A percentile compares a stretch with the other conserved stretches of the same genome.
phyloP scores from a whole-genome alignment of 1,284 basidiomycete species.

The Puccinia triticina region DNA sequence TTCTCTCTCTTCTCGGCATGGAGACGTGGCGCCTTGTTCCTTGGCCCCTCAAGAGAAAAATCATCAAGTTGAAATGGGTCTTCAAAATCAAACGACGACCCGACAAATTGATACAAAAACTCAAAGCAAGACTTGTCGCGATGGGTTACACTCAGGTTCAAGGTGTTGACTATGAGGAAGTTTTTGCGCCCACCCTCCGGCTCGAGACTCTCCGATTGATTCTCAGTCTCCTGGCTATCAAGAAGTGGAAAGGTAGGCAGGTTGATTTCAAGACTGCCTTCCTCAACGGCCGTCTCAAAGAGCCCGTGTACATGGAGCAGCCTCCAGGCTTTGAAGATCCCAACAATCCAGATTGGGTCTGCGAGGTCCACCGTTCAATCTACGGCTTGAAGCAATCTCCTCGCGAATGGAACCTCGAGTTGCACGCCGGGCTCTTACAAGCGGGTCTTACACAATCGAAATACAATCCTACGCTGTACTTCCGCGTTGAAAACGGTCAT shows the following conservation, averaged over 20 bases:
- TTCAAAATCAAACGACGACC: too few relatives aligned
- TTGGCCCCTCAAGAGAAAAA: background rate
- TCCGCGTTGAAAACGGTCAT: background rate
- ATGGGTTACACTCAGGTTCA: background rate
- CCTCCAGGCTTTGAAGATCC: slow-evolving; percentile 2
- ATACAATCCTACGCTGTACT: background rate
- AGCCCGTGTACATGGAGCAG: background rate
- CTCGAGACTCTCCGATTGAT: too few relatives aligned
- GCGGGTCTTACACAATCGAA: background rate
- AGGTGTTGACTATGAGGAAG: slow-evolving; percentile 10
- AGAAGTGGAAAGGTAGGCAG: too few relatives aligned
- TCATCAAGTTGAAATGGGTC: too few relatives aligned
- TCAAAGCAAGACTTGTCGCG: background rate
- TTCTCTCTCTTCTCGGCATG: too few relatives aligned
- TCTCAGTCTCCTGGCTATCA: too few relatives aligned
- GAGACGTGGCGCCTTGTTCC: too few relatives aligned
- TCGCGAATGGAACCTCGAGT: background rate
- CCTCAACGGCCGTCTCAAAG: background rate
- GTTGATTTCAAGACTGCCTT: too few relatives aligned
- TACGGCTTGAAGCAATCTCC: slow-evolving; percentile 22
- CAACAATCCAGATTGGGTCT: background rate
- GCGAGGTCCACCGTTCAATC: background rate
- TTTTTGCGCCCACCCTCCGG: background rate
- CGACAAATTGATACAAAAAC: slow-evolving; percentile 4
- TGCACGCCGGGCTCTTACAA: background rate